Evolutionary conservation across 768 basidiomycete genomes (phyloP), one percentile per base, ranked within the genome.

Genomic region (Lactarius indigo): DNA sequence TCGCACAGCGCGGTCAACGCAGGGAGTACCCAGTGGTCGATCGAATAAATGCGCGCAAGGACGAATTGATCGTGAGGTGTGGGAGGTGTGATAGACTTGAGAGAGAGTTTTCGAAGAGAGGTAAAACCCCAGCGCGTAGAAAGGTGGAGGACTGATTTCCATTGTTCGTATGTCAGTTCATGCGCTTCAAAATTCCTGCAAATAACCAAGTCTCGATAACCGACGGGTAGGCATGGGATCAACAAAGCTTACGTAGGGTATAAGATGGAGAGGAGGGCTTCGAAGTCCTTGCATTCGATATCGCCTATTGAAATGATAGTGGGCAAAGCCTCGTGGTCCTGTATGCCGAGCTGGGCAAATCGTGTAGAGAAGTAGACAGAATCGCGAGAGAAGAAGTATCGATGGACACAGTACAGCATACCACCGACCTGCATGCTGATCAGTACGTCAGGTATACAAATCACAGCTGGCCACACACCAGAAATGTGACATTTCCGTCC

Each of bases 121-220:
- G 68, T 74, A 68, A 64, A 75, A 60, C 63, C 76, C 76, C 28
- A 80, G 61, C 15, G 76, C 69, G 72, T 63, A 15, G 72, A 70
- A 35, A 72, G 44, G 42, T 71, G 59, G n/a, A 75, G 65, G 17
- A 75, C 71, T 15, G 73, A 72, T 8, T 66, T 65, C 71, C 74
- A 73, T 33, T 70, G 64, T 23, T 71, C 69, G 52, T 66, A 71
- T 12, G 65, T 62, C 10, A 66, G n/a, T 20, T 26, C 18, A 6
- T n/a, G 41, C n/a, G 17, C 55, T 5, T 57, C 60, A 20, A 66
- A 61, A 13, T 62, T 44, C 10, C 65, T 66, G 35, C 23, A 23
- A 33, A 31, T 15, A 20, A 5, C 20, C 28, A n/a, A 31, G n/a
- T 8, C 20, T 3, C 23, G 20, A 44, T 20, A 37, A 39, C 13